A percentile compares a stretch with the other conserved stretches of the same genome.
phyloP scores from a whole-genome alignment of 257 asterid genomes.

The Solanum pinnatisectum region DNA sequence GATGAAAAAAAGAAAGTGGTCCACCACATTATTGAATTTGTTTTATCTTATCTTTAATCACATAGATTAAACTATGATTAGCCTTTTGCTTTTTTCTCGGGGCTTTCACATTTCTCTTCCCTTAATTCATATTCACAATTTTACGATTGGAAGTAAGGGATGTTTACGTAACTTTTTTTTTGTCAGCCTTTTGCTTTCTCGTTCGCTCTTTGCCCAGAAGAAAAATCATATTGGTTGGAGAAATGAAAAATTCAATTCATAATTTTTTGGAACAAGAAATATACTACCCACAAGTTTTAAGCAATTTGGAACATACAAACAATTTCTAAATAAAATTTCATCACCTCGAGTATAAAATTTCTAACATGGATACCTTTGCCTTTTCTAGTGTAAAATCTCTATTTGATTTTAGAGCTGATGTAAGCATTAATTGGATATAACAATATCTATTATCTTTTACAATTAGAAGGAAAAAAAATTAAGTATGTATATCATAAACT shows the following conservation, averaged over 20 bases:
- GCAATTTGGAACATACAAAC: not conserved
- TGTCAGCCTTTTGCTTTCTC: too few relatives aligned
- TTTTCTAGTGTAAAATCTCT: too few relatives aligned
- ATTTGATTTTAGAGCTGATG: too few relatives aligned
- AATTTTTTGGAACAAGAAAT: not conserved
- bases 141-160: too few relatives aligned
- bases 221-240: not conserved
- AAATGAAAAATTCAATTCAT: not conserved
- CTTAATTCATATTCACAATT: too few relatives aligned
- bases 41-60: not conserved
- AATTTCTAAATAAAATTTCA: not conserved
- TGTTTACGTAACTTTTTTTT: too few relatives aligned
- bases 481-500: too few relatives aligned
- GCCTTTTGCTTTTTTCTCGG: not conserved
- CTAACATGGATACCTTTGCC: too few relatives aligned
- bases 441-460: too few relatives aligned
- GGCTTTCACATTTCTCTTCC: not conserved
- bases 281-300: not conserved
- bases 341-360: not conserved
- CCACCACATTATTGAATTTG: not conserved
- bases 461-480: too few relatives aligned
- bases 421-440: too few relatives aligned
- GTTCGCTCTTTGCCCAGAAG: too few relatives aligned
- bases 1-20: not conserved
- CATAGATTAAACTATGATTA: not conserved